A percentile compares a stretch with the other conserved stretches of the same genome.
Conservation (phyloP, 306 rosid species). For the Prunus kanzakura region DNA sequence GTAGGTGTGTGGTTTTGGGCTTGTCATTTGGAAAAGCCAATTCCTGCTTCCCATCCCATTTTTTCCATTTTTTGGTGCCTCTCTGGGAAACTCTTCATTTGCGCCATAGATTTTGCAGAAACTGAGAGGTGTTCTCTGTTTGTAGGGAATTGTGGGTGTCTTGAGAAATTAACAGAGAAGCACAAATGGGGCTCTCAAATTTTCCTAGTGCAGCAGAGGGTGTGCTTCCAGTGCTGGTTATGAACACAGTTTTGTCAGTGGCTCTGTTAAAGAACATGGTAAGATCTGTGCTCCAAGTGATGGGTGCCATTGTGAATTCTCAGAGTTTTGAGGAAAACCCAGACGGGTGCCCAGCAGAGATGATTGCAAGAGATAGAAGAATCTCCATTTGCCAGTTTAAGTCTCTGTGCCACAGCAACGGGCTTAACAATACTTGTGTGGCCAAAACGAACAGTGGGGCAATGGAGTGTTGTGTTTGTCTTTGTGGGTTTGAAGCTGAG, state of each 20-base stretch:
- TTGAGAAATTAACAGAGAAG: background rate
- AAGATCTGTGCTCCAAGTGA: constrained; percentile 50
- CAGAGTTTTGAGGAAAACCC: constrained; percentile 26
- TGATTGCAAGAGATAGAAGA: constrained; percentile 33
- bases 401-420: constrained; percentile 25
- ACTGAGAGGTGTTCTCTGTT: too few species aligned
- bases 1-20: background rate
- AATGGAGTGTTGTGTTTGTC: constrained; percentile 71
- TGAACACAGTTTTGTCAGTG: constrained; percentile 59
- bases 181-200: constrained; percentile 67
- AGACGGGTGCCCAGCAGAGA: constrained; percentile 20
- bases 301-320: constrained; percentile 23
- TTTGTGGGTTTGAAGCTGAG: constrained; percentile 59
- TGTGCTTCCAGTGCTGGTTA: constrained; percentile 54
- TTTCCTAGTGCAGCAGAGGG: constrained; percentile 57
- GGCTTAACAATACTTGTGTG: background rate
- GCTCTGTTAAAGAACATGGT: constrained; percentile 59
- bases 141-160: too few species aligned
- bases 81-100: background rate
- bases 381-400: constrained; percentile 54
- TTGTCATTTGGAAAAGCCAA: background rate
- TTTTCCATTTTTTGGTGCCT: background rate
- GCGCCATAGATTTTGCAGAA: too few species aligned
- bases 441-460: background rate
- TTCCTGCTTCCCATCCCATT: background rate